Percentiles rank a stretch among this genome's conserved stretches.
phyloP scores from a whole-genome alignment of 2,329 filamentous ascomycete genomes.

The Fusarium papillatum region DNA sequence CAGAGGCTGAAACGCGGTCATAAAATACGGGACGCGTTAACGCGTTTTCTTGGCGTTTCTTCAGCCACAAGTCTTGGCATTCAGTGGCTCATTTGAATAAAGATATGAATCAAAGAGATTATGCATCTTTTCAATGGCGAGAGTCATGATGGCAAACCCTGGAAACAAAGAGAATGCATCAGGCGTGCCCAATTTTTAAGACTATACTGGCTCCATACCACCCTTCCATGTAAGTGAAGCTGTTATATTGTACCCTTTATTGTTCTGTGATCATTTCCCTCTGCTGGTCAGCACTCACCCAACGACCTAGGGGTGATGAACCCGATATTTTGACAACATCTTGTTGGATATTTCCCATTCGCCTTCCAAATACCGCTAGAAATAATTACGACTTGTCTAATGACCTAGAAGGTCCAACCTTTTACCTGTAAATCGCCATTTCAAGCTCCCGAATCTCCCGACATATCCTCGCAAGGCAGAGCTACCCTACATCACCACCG shows the following conservation, averaged over 20 bases:
- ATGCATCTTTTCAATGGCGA: background rate
- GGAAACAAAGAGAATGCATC: background rate
- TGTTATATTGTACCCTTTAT: background rate
- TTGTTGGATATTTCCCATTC: background rate
- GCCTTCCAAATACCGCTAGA: background rate
- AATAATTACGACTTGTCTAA: background rate
- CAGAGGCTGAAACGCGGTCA: background rate
- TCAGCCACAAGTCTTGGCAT: background rate
- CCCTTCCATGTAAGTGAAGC: background rate
- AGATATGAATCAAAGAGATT: background rate
- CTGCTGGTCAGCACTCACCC: background rate
- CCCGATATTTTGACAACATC: no score
- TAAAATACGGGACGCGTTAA: background rate
- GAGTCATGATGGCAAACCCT: background rate
- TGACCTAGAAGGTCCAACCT: background rate
- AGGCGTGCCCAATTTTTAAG: background rate
- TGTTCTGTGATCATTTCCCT: background rate
- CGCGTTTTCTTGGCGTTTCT: background rate
- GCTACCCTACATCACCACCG: background rate
- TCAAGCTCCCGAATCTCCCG: background rate
- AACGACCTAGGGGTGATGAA: no score
- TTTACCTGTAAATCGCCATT: background rate
- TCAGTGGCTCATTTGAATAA: background rate
- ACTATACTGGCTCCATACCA: background rate
- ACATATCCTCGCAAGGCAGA: no score